Base-by-base conservation (phyloP, 2,329 filamentous ascomycete species). In the Xylaria sp. region DNA sequence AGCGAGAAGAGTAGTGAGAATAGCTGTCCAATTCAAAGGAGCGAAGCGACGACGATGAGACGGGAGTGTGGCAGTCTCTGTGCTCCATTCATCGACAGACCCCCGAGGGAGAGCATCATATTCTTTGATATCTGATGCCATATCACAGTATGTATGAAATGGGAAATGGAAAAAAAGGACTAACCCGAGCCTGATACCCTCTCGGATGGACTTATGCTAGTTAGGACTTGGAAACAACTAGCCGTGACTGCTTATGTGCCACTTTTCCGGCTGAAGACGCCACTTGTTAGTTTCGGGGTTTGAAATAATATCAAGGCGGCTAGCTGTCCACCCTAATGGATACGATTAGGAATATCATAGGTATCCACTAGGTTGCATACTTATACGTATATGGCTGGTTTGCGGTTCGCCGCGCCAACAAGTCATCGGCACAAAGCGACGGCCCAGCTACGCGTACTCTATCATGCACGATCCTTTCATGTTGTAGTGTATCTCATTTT, bases 51-150 rank as follows among this genome's bases (percentile, higher is more conserved):
- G 32, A 25, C n/a, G 52, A 13, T 30, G 32, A 36, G 18, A 36
- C n/a, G 30, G 52, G 20, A 36, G 32, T 12, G n/a, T 34, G 13
- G 30, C 28, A 13, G 32, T 55, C n/a, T 55, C 52, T 55, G 32
- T n/a, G n/a, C 52, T 55, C 30, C 30, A 55, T 55, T 55, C 52
- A 25, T 55, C 52, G 20, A 36, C 32, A 13, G 52, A 55, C 15
- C 52, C 52, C 15, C 52, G 30, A 25, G 52, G 52, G 9, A 55
- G 52, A 10, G 52, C 30, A 55, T 55, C 32, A 5, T 55, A 55
- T 25, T 55, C 52, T 55, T 55, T 55, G 18, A 15, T 55, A 36
- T 25, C 30, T n/a, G 30, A 36, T 20, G 52, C 52, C 52, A 55
- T 55, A 25, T 34, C 52, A 39, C 25, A 55, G 32, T 39, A 50